Evolutionary conservation across 2,329 filamentous ascomycete species (phyloP), one percentile per base, ranked within the genome.

Genomic region (Lecanosticta acicola): DNA sequence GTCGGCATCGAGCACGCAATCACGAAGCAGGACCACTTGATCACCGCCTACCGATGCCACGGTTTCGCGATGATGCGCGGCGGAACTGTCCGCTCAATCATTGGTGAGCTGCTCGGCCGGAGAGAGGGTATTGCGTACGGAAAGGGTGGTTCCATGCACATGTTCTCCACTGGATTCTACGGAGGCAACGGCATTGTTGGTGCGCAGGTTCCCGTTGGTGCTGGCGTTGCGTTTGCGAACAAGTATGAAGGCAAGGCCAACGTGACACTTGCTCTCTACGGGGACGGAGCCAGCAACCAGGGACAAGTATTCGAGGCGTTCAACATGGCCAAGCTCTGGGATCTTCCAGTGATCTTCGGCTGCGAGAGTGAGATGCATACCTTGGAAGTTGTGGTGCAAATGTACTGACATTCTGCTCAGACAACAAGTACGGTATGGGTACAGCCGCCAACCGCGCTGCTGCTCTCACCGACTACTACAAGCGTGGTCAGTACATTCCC

Each of bases 391-490:
- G 10, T 19, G 35, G 21, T 9, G 14, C 16, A 16, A 19, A 20
- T 29, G 33, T 35, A 43, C 61, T 65, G 41, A 65, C 50, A 16
- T 3, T 18, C 2, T n/a, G 7, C 26, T 21, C 48, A 95, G 90
- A 98, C 82, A 98, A 98, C 85, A 98, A 98, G 76, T 98, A 98
- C 71, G 93, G 93, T 71, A 98, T 98, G 93, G 93, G 93, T 74
- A 98, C 93, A 55, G 86, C 93, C 51, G 91, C 93, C 59, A 84
- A 85, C 72, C 89, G 93, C 64, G 90, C 93, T 51, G 91, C 93
- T 50, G 93, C 93, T 62, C 75, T 96, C 68, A 97, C 93, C 70
- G 93, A 98, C 72, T 98, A 98, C 84, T 97, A 98, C 83, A 97
- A 97, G 84, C 91, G 93, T 74, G 93, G 93, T 59, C 93, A 98